phyloP scores from a whole-genome alignment of 495 filamentous ascomycete species.

The Aspergillus cavernicola region DNA sequence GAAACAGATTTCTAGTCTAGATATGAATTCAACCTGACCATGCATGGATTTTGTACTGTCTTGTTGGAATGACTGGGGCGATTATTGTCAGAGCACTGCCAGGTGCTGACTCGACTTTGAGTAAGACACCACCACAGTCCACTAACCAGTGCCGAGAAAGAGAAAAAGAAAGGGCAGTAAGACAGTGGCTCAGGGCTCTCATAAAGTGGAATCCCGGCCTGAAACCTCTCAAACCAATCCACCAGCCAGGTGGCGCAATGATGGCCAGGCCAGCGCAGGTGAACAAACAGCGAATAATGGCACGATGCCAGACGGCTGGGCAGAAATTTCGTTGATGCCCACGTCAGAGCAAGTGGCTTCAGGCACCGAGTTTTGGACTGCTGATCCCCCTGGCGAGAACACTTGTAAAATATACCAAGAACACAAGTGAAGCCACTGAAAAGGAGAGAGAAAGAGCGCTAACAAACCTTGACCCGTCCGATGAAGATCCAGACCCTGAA shows the following conservation, averaged over 20 bases:
- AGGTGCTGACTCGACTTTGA: no score
- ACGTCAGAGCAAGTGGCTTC: slow-evolving; percentile 11
- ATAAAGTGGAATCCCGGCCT: neutral
- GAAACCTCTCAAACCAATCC: slow-evolving; percentile 5
- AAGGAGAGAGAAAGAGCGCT: neutral
- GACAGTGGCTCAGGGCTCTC: neutral
- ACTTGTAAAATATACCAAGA: neutral
- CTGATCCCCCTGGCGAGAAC: slow-evolving; percentile 10
- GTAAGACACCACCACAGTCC: no score
- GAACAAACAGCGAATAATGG: neutral
- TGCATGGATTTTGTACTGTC: neutral
- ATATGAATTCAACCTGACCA: neutral
- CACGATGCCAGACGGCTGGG: neutral
- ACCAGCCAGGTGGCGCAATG: neutral
- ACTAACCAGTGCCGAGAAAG: no score
- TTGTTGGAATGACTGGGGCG: no score
- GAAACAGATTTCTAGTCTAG: neutral
- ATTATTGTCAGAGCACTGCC: no score
- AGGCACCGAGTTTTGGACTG: slow-evolving; percentile 12
- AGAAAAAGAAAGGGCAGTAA: neutral
- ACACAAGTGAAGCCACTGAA: neutral
- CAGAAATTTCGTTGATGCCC: slow-evolving; percentile 3
- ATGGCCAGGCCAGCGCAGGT: neutral
- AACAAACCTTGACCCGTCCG: slow-evolving; percentile 4
- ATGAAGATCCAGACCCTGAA: slow-evolving; percentile 6